These are phyloP conservation scores for Cordyceps farinosa DNA, from an alignment of 2,329 filamentous ascomycete species.

Conservation along the genomic window DNA sequence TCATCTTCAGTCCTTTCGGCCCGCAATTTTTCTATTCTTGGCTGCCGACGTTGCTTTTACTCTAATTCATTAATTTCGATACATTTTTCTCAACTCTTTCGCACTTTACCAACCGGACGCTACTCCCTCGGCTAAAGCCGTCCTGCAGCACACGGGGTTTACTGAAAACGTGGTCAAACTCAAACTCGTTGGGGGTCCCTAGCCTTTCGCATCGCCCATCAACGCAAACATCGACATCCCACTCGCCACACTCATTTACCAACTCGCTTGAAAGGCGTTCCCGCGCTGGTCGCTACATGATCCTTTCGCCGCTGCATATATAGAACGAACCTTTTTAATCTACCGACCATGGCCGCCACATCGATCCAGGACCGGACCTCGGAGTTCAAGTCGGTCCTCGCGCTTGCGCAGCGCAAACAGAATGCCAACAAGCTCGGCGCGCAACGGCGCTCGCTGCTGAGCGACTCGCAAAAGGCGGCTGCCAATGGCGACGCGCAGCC, in stretches of 20 bases:
- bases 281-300: conserved; percentile 35
- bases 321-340: background rate
- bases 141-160: conserved; percentile 2
- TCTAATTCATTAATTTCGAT: background rate
- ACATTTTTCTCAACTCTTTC: background rate
- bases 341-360: conserved; percentile 52
- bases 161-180: conserved; percentile 17
- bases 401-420: conserved; percentile 77
- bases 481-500: conserved; percentile 52
- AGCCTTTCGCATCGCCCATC: background rate
- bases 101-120: background rate
- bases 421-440: conserved; percentile 71
- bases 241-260: conserved; percentile 1
- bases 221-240: background rate
- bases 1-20: conserved; percentile 9
- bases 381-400: conserved; percentile 90
- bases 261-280: conserved; percentile 6
- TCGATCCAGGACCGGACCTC: conserved; percentile 95
- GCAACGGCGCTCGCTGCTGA: conserved; percentile 77
- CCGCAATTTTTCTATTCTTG: conserved; percentile 1
- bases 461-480: conserved; percentile 65
- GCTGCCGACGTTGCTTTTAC: background rate
- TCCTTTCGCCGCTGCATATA: conserved; percentile 7
- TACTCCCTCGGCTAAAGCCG: conserved; percentile 13
- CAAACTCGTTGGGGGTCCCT: conserved; percentile 2